Evolutionary conservation across 805 yeast species (phyloP), one percentile per base, ranked within the genome.

Genomic region (Wickerhamomyces xylosicus): DNA sequence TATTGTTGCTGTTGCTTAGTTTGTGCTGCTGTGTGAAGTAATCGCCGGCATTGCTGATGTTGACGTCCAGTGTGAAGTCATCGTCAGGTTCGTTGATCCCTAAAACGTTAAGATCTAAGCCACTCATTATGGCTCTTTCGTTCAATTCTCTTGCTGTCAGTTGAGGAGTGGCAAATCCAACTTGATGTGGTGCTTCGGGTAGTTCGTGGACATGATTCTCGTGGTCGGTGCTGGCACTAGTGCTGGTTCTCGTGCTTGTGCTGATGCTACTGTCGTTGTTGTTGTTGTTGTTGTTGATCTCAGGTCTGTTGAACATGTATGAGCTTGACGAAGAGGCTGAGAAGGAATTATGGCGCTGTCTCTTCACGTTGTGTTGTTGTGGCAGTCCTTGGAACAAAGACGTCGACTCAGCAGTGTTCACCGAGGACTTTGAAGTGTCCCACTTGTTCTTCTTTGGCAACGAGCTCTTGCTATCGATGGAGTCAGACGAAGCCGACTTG

Each of bases 101-200:
- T 15, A 63, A 42, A 1, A 63, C 56, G 37, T 53, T 48, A 11
- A 64, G 45, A 42, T 69, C 72, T 35, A 65, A 50, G 8, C 67
- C 65, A 22, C 61, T 52, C 45, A 56, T 45, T 10, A 56, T 37
- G 3, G 61, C 61, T 49, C 53, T 36, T 47, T 52, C 31, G 38
- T 60, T 57, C 18, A 68, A 46, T 28, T 72, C 74, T 16, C 63
- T 61, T 2, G 81, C 78, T 11, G 66, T 51, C 34, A 77, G 51
- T 56, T 85, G 95, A 3, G 95, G 95, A 1, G 94, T 82, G 1
- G 94, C 75, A 53, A 83, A 85, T 2, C 79, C 84, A 19, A 82
- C 87, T 50, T 82, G 86, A 34, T 69, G 71, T 2, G 89, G 87
- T 0, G 71, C 72, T 31, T 69, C 72, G 4, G 57, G 56, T 14